Evolutionary conservation across 495 filamentous ascomycete genomes (phyloP).

Genomic region (Aspergillus haitiensis): DNA sequence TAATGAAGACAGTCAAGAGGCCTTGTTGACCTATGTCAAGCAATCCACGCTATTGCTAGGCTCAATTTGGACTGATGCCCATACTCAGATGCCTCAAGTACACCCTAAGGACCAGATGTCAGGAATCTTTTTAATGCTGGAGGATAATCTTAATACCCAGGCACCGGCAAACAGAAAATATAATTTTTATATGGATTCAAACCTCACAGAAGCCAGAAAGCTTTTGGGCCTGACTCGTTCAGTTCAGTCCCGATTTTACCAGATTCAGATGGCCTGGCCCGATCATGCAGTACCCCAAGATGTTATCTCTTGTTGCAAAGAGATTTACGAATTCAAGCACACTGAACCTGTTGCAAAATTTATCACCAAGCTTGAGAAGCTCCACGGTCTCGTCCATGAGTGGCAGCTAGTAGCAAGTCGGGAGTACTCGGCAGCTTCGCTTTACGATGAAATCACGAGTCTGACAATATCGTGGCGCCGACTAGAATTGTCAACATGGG

Average conservation of each 20-base stretch:
- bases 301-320: conserved; percentile 69
- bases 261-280: conserved; percentile 68
- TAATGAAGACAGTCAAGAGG: conserved; percentile 27
- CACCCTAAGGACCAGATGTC: conserved; percentile 59
- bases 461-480: conserved; percentile 83
- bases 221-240: conserved; percentile 64
- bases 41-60: conserved; percentile 42
- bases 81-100: conserved; percentile 34
- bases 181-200: conserved; percentile 87
- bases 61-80: conserved; percentile 37
- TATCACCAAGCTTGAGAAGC: conserved; percentile 77
- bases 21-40: conserved; percentile 39
- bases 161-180: conserved; percentile 48
- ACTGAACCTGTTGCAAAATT: conserved; percentile 84
- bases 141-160: conserved; percentile 52
- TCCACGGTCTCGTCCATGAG: conserved; percentile 79
- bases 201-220: conserved; percentile 69
- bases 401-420: conserved; percentile 90
- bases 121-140: conserved; percentile 63
- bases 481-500: conserved; percentile 89
- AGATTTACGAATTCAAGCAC: conserved; percentile 71
- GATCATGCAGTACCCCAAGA: conserved; percentile 75
- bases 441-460: conserved; percentile 74
- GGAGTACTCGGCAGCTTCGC: conserved; percentile 63
- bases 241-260: conserved; percentile 65